Percentiles rank a stretch among this genome's conserved stretches.
These are phyloP conservation scores for Sarocladiaceae sp. DNA, from an alignment of 2,329 filamentous ascomycete genomes.

Conservation along the genomic window DNA sequence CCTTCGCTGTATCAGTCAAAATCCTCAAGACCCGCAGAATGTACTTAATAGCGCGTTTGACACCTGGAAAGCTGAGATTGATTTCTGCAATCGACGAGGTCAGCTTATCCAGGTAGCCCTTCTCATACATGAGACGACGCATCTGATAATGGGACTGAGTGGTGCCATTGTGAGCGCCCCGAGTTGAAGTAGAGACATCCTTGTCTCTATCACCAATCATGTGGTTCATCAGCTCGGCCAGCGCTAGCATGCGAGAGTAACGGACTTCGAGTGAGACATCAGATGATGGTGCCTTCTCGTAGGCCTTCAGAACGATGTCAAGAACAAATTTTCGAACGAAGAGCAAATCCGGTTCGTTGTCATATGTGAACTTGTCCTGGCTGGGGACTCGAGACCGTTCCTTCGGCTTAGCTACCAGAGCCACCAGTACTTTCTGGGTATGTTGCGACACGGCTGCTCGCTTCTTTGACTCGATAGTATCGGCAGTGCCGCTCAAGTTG, in stretches of 20 bases:
- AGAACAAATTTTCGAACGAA: conserved; percentile 94
- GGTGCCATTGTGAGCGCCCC: conserved; percentile 32
- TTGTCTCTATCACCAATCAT: conserved; percentile 80
- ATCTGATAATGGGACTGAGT: conserved; percentile 71
- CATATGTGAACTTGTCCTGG: conserved; percentile 55
- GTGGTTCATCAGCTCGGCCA: conserved; percentile 87
- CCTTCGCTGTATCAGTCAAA: conserved; percentile 79
- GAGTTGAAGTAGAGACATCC: conserved; percentile 38
- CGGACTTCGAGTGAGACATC: conserved; percentile 76
- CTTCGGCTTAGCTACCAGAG: conserved; percentile 79
- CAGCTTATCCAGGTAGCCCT: conserved; percentile 83
- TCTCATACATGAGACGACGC: conserved; percentile 95
- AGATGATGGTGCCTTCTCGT: conserved; percentile 77
- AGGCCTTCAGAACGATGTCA: conserved; percentile 86
- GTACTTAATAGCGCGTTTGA: conserved; percentile 93
- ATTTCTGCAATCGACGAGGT: conserved; percentile 92
- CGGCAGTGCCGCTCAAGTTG: conserved; percentile 60
- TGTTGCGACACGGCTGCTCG: conserved; percentile 76
- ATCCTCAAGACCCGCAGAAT: conserved; percentile 85
- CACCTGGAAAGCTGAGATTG: conserved; percentile 87
- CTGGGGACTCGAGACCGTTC: conserved; percentile 60
- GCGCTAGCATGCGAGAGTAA: conserved; percentile 78
- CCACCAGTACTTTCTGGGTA: conserved; percentile 79
- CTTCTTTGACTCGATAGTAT: conserved; percentile 76
- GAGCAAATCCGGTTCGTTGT: conserved; percentile 75